Evolutionary conservation across 495 filamentous ascomycete genomes (phyloP).

Genomic region (Xylaria scruposa): DNA sequence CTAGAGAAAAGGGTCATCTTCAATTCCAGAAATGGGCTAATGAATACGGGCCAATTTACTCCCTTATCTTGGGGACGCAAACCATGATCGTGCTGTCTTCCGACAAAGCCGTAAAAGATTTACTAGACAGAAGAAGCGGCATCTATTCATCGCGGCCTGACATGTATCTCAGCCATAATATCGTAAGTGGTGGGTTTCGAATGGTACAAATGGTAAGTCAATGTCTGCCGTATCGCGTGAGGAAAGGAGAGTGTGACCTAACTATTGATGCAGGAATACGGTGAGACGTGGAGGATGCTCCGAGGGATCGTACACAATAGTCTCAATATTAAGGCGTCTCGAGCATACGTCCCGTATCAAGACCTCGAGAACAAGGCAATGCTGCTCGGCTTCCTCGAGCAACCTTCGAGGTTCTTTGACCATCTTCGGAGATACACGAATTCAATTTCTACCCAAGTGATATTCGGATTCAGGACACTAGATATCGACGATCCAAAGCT

Average conservation of each 20-base stretch:
- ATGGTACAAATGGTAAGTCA: conserved; percentile 50
- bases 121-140: conserved; percentile 37
- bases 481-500: conserved; percentile 58
- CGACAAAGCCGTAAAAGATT: conserved; percentile 38
- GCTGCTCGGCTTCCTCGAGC: conserved; percentile 37
- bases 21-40: conserved; percentile 39
- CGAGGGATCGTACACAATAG: conserved; percentile 47
- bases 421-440: conserved; percentile 57
- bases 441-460: conserved; percentile 62
- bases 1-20: conserved; percentile 28
- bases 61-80: conserved; percentile 37
- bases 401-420: conserved; percentile 28
- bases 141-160: conserved; percentile 41
- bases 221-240: too few relatives aligned
- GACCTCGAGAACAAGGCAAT: conserved; percentile 39
- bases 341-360: conserved; percentile 43
- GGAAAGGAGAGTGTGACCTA: background rate
- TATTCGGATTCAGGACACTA: conserved; percentile 59
- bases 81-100: conserved; percentile 40
- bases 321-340: conserved; percentile 35
- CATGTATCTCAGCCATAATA: conserved; percentile 31
- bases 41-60: conserved; percentile 39
- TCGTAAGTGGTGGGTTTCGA: conserved; percentile 36
- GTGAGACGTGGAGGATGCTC: conserved; percentile 47
- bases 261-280: conserved; percentile 39